These are phyloP conservation scores for Chrysochromulina tobinii DNA, from an alignment of 78 protist genomes.

Conservation along the genomic window DNA sequence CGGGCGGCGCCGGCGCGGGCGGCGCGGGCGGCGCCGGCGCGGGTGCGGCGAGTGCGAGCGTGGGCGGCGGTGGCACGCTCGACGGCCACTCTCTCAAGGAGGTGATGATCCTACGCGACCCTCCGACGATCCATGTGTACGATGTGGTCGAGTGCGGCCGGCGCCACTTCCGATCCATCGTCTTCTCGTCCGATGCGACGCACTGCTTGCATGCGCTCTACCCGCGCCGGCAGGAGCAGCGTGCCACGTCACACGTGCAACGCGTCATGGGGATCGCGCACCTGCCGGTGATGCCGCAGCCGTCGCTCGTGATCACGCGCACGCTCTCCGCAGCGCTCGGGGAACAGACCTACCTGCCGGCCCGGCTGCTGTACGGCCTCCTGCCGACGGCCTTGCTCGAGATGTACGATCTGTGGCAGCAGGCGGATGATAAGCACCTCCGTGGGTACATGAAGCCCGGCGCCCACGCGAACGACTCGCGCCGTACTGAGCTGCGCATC, in stretches of 20 bases:
- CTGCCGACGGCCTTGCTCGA: slow-evolving; percentile 40
- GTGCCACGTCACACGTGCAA: neutral
- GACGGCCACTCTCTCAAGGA: neutral
- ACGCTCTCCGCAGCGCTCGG: neutral
- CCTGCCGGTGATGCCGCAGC: neutral
- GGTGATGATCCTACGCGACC: slow-evolving; percentile 5
- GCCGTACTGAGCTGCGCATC: neutral
- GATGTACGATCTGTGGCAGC: slow-evolving; percentile 23
- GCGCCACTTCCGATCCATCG: neutral
- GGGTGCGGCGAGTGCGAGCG: no score
- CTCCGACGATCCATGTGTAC: slow-evolving; percentile 17
- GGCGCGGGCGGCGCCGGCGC: no score
- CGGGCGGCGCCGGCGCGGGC: no score
- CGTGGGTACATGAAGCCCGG: neutral
- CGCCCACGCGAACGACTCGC: neutral
- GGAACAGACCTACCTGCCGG: slow-evolving; percentile 16
- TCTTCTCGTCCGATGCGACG: slow-evolving; percentile 3
- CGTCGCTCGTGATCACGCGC: neutral
- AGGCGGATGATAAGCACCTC: neutral
- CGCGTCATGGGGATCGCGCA: neutral
- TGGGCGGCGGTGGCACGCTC: no score
- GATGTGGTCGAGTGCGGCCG: slow-evolving; percentile 11
- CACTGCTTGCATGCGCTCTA: neutral
- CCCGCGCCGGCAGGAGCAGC: neutral
- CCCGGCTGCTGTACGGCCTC: slow-evolving; percentile 47